Evolutionary conservation across 2,329 filamentous ascomycete species (phyloP), one percentile per base, ranked within the genome.

Genomic region (Trichophyton schoenleinii): DNA sequence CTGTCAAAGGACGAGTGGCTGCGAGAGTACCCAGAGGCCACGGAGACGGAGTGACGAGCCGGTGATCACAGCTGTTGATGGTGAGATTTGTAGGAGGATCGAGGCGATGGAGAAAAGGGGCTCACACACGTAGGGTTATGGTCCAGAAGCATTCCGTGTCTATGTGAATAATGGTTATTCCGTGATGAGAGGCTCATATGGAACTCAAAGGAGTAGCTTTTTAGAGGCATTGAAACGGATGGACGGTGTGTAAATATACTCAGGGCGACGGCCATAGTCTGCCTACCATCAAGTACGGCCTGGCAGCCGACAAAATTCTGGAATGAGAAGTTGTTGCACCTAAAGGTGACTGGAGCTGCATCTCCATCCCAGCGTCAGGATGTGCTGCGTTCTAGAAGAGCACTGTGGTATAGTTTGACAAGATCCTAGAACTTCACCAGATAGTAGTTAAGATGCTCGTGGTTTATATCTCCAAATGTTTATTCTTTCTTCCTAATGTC

Each of bases 181-280:
- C 8, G 28, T 7, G 28, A 31, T 31, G 1, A 6, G 28, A 31
- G 28, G 28, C 6, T 31, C 28, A 31, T 31, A 6, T 6, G 28
- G 28, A 31, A 31, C 28, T 31, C 28, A 6, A 31, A 31, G 28
- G 38, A 42, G 38, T n/a, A 9, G 38, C 38, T n/a, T 6, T 31
- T 31, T 6, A 6, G 6, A 31, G 28, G 28, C 28, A 5, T 31
- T 31, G 28, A 7, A 31, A 31, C 28, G 28, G 28, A 31, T 8
- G 1, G 28, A 31, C 28, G 6, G 28, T 31, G 28, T 31, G 6
- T 31, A 73, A 74, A 9, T 77, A 72, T 64, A 70, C 73, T 7
- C 71, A 72, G 46, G 81, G 80, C 9, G 82, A 80, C 46, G 82
- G 82, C 0, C 80, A 84, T 67, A 79, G 77, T n/a, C 80, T 80